A percentile compares a stretch with the other conserved stretches of the same genome.
phyloP scores from a whole-genome alignment of 139 green algal species.

The Astrephomene gubernaculifera region DNA sequence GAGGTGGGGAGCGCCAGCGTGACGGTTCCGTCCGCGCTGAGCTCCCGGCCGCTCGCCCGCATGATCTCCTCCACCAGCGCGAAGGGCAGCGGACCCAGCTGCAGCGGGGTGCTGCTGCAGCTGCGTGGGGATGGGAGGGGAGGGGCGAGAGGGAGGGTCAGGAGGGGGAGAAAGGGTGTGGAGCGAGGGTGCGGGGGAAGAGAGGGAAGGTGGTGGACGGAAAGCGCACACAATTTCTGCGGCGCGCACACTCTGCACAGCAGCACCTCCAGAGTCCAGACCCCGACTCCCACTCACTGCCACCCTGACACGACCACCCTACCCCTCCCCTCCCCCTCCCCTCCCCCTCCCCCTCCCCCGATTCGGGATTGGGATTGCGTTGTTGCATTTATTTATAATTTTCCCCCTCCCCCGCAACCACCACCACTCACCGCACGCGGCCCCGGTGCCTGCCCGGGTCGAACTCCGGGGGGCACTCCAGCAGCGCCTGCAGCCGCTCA shows the following conservation, averaged over 20 bases:
- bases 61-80: conserved; percentile 41
- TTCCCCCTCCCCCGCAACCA: neutral
- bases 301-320: too few relatives aligned
- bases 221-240: too few relatives aligned
- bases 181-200: too few relatives aligned
- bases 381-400: too few relatives aligned
- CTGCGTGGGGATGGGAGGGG: neutral
- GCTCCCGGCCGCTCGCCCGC: conserved; percentile 28
- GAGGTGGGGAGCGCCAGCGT: neutral
- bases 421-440: conserved; percentile 5
- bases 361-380: too few relatives aligned
- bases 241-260: too few relatives aligned
- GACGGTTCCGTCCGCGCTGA: conserved; percentile 19
- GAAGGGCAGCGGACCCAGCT: conserved; percentile 40
- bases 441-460: conserved; percentile 15
- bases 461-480: conserved; percentile 39
- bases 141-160: neutral
- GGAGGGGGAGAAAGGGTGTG: too few relatives aligned
- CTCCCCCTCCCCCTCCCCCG: too few relatives aligned
- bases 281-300: too few relatives aligned
- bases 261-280: too few relatives aligned
- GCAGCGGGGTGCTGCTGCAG: conserved; percentile 29
- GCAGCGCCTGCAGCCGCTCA: conserved; percentile 24
- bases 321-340: too few relatives aligned
- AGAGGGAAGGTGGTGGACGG: too few relatives aligned